These are phyloP conservation scores for Chenopodium berlandieri DNA, from an alignment of 148 eudicot species.

Conservation along the genomic window DNA sequence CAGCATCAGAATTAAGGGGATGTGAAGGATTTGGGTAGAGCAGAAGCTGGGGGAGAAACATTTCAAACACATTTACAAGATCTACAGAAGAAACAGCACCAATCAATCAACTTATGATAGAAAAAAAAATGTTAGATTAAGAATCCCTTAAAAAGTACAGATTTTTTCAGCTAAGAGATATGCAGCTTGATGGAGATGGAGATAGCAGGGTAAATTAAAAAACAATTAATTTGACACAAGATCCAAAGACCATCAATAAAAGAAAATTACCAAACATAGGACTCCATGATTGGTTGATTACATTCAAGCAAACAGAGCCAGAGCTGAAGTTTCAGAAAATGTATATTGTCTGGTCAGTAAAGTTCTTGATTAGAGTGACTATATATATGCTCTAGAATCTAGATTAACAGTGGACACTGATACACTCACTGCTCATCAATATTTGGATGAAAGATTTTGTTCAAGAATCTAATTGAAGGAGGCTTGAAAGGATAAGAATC, in stretches of 20 bases:
- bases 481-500: slow-evolving; percentile 88
- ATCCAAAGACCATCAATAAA: background rate
- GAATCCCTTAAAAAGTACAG: too few relatives aligned
- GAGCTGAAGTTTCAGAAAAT: slow-evolving; percentile 41
- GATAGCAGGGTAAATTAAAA: too few relatives aligned
- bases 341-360: background rate
- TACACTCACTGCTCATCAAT: slow-evolving; percentile 68
- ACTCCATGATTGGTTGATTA: slow-evolving; percentile 85
- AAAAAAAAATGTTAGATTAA: background rate
- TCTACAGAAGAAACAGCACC: slow-evolving; percentile 30
- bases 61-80: slow-evolving; percentile 68
- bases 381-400: background rate
- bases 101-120: too few relatives aligned
- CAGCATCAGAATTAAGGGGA: slow-evolving; percentile 67
- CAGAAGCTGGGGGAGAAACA: slow-evolving; percentile 76
- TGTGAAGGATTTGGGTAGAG: slow-evolving; percentile 75
- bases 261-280: slow-evolving; percentile 75
- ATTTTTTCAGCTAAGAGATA: too few relatives aligned
- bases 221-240: too few relatives aligned
- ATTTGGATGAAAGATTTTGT: slow-evolving; percentile 83
- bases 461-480: slow-evolving; percentile 65
- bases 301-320: slow-evolving; percentile 84
- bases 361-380: background rate
- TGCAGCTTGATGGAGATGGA: too few relatives aligned
- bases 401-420: background rate